Base-by-base conservation (phyloP, 2,329 filamentous ascomycete species). In the Claviceps monticola region DNA sequence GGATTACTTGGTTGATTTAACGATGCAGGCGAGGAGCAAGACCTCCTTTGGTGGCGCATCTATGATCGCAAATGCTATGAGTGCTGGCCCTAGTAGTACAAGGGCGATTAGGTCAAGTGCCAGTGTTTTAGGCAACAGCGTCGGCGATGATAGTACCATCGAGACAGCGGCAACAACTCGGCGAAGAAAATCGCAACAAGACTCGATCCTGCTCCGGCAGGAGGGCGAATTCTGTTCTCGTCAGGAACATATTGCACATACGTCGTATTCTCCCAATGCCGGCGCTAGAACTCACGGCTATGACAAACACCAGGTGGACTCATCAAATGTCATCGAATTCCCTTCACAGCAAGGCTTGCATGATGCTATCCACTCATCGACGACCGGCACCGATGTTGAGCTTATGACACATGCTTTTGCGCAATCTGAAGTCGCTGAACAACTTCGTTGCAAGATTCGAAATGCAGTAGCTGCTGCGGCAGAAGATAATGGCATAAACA, bases 1-100 rank as follows among this genome's bases (percentile, higher is more conserved):
- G 4, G 93, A 98, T 66, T 98, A 96, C 63, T 79, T 98, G 5
- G 90, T 98, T 34, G 93, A 98, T 65, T 75, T 98, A 42, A 97
- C 93, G 0, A 97, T 98, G 91, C 93, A 98, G 65, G 90, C 89
- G 23, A 80, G 86, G 53, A 74, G 76, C 45, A 78, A 74, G 19
- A 71, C 76, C 6, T 70, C 79, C 2, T 37, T 63, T 26, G 78
- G 83, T 37, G 79, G 83, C 51, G 78, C 77, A 14, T 66, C 71
- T 9, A 54, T 74, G 39, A 63, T 68, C 5, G 61, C 71, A 7
- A 83, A 86, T 56, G 78, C 75, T 2, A 71, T 78, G 2, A 84
- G 81, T 56, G 82, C 88, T 19, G 84, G 87, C 2, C 86, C 88
- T 19, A 95, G 88, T 70, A 95, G 89, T 63, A 86, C 88, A 9